phyloP scores from a whole-genome alignment of 257 asterid genomes.

The Lantana camara region DNA sequence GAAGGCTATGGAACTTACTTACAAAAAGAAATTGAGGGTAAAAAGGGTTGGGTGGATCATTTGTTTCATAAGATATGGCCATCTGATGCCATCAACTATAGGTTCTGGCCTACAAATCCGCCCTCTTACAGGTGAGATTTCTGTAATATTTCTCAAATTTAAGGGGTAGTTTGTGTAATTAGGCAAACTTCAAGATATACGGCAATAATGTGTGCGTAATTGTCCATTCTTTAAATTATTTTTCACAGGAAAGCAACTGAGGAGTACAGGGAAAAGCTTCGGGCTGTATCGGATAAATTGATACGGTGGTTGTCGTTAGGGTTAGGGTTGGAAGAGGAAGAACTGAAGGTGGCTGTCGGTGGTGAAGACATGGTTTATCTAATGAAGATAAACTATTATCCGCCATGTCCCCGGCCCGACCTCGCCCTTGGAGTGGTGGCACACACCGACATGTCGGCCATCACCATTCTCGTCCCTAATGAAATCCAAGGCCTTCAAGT shows the following conservation, averaged over 20 bases:
- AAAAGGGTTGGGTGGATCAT: conserved; percentile 93
- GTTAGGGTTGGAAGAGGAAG: conserved; percentile 56
- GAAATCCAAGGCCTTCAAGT: conserved; percentile 92
- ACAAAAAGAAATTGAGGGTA: conserved; percentile 61
- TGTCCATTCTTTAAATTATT: no score
- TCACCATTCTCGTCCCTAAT: conserved; percentile 81
- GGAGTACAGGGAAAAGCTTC: conserved; percentile 50
- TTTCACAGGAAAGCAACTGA: conserved; percentile 60
- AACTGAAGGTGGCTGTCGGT: conserved; percentile 54
- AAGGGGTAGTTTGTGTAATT: no score
- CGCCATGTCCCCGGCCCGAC: conserved; percentile 92
- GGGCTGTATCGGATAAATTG: conserved; percentile 51
- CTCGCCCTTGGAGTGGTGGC: conserved; percentile 88
- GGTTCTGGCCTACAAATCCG: conserved; percentile 76
- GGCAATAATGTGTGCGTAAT: no score
- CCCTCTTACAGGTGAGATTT: conserved; percentile 59
- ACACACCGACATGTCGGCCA: conserved; percentile 77
- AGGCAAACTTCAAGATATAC: neutral
- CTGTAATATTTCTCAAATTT: no score
- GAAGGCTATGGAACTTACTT: conserved; percentile 74
- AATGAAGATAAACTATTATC: conserved; percentile 82
- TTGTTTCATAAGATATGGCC: conserved; percentile 81
- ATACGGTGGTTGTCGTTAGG: conserved; percentile 60
- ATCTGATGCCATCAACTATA: conserved; percentile 50
- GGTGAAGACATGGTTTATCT: conserved; percentile 58